Evolutionary conservation across 2,329 filamentous ascomycete genomes (phyloP), one percentile per base, ranked within the genome.

Genomic region (Aspergillus udagawae): DNA sequence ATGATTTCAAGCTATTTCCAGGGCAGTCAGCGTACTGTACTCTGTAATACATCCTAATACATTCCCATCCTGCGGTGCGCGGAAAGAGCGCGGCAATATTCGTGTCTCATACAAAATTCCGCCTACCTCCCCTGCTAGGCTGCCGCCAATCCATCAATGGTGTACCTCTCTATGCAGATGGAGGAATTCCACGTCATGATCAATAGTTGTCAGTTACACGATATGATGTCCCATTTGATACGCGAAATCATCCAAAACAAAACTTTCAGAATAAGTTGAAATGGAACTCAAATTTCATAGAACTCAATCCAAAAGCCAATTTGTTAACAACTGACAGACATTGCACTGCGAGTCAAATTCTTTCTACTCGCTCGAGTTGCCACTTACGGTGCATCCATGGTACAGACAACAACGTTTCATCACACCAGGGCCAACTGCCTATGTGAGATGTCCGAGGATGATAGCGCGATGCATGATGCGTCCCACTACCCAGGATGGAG

Each of bases 281-380:
- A 38, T 38, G 32, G 14, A 38, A 38, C 14, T 17, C 9, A 29
- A 12, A 29, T 29, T 10, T 9, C 28, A 29, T 12, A 8, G 9
- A 29, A 29, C 9, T 29, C 32, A 49, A 28, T 25, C 10, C 47
- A 27, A 25, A 25, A 27, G 28, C 47, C 23, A 27, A 49, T 49
- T 20, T n/a, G 47, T 38, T 7, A 38, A 17, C 32, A 38, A 6
- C 2, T 4, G 4, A 14, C 29, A 32, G 29, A 32, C 12, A 32
- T 14, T 14, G 29, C 32, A 38, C 32, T 38, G 32, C 32, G 5
- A 38, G 32, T 38, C 20, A 27, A 29, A 10, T 14, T 23, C 12
- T 32, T 9, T 23, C 12, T 32, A 10, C 57, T 59, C 57, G 57
- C 51, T 48, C 51, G 42, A 59, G 54, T 59, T 59, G 57, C 57